These are phyloP conservation scores for Adansonia digitata DNA, from an alignment of 345 rosid genomes.

Conservation along the genomic window DNA sequence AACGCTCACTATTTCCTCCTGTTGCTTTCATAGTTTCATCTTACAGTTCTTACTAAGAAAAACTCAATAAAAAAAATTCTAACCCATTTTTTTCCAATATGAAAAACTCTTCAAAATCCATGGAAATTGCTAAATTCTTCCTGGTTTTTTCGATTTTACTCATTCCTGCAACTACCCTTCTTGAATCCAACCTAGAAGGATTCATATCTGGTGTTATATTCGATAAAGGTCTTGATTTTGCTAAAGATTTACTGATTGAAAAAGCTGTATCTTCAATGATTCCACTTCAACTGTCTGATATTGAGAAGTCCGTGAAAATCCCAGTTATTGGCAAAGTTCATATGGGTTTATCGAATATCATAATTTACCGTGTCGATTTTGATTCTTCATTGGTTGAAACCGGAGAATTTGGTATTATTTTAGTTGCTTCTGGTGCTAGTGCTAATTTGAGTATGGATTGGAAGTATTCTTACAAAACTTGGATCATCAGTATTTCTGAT, in stretches of 20 bases:
- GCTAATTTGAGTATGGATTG: slow-evolving; percentile 69
- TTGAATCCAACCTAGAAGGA: slow-evolving; percentile 37
- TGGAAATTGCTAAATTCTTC: slow-evolving; percentile 17
- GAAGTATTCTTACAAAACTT: slow-evolving; percentile 54
- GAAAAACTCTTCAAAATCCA: slow-evolving; percentile 20
- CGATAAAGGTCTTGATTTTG: slow-evolving; percentile 56
- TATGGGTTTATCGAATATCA: slow-evolving; percentile 47
- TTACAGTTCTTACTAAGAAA: neutral
- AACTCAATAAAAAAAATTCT: neutral
- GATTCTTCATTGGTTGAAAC: slow-evolving; percentile 45
- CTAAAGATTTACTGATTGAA: slow-evolving; percentile 44
- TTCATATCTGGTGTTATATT: slow-evolving; percentile 45
- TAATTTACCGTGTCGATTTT: slow-evolving; percentile 36
- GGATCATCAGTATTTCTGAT: slow-evolving; percentile 52
- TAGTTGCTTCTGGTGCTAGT: slow-evolving; percentile 54
- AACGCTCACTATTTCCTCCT: neutral
- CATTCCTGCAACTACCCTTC: slow-evolving; percentile 31
- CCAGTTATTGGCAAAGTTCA: slow-evolving; percentile 56
- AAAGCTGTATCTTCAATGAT: slow-evolving; percentile 53
- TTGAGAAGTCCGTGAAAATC: slow-evolving; percentile 50
- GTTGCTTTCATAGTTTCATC: slow-evolving; percentile 9
- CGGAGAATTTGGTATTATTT: slow-evolving; percentile 40
- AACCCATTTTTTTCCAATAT: slow-evolving; percentile 6
- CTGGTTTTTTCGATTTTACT: slow-evolving; percentile 26
- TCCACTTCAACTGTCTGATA: slow-evolving; percentile 52